phyloP scores from a whole-genome alignment of 73 alveolate species.

The Paramecium bursaria region DNA sequence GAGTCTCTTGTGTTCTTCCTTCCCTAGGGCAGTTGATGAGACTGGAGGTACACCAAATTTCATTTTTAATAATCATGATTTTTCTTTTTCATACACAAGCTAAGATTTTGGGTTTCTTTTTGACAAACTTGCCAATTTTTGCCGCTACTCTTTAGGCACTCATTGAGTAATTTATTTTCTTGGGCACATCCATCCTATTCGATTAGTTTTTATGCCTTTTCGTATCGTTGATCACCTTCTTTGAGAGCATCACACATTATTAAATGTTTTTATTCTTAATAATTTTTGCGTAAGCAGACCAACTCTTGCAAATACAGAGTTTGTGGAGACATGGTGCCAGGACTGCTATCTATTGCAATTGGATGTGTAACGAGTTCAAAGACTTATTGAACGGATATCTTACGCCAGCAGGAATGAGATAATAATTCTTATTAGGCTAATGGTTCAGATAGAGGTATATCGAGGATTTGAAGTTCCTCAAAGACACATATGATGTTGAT shows the following conservation, averaged over 20 bases:
- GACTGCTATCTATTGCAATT: constrained; percentile 52
- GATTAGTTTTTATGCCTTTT: too few relatives aligned
- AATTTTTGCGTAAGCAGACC: neutral
- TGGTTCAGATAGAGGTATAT: constrained; percentile 56
- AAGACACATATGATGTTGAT: constrained; percentile 55
- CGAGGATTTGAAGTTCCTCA: neutral
- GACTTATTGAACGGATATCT: constrained; percentile 53
- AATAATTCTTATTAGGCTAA: constrained; percentile 54
- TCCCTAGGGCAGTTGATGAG: constrained; percentile 37
- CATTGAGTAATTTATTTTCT: too few relatives aligned
- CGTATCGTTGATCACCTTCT: too few relatives aligned
- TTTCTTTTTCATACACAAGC: too few relatives aligned
- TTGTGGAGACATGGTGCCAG: constrained; percentile 71
- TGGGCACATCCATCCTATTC: too few relatives aligned
- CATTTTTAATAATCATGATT: too few relatives aligned
- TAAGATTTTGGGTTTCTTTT: too few relatives aligned
- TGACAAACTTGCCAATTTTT: too few relatives aligned
- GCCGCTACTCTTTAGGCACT: too few relatives aligned
- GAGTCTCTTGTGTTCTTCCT: constrained; percentile 56
- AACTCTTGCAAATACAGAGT: neutral
- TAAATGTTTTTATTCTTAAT: too few relatives aligned
- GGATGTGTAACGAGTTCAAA: constrained; percentile 15
- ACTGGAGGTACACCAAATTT: too few relatives aligned
- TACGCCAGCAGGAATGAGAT: constrained; percentile 69
- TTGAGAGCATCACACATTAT: too few relatives aligned